Evolutionary conservation across 441 rosid genomes (phyloP).

Genomic region (Syzygium syzygioides): DNA sequence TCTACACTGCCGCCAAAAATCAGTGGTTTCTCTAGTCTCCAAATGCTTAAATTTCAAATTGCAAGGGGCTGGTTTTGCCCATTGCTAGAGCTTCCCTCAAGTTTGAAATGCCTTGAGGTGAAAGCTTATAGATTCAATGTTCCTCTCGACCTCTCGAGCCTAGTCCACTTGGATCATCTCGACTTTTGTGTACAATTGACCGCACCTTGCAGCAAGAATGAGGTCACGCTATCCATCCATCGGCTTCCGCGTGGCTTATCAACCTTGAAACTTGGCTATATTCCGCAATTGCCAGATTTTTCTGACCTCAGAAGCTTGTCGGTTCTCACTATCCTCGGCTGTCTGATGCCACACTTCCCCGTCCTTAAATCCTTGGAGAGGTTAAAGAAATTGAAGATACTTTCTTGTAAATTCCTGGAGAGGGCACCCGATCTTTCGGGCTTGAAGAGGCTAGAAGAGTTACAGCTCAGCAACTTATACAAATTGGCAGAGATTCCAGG

Average conservation of each 20-base stretch:
- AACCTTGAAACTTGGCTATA: background rate
- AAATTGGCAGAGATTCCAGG: background rate
- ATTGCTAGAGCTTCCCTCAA: no score
- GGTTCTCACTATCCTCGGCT: rapidly evolving
- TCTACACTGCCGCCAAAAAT: no score
- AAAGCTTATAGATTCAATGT: background rate
- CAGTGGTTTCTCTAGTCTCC: no score
- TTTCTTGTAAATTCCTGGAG: background rate
- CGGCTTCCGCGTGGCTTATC: background rate
- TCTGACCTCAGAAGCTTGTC: background rate
- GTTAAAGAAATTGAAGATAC: background rate
- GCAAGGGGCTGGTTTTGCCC: no score
- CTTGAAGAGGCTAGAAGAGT: background rate
- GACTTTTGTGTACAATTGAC: no score
- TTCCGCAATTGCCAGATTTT: background rate
- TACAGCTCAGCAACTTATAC: background rate
- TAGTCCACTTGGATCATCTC: background rate
- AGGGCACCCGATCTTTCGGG: background rate
- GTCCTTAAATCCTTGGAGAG: background rate
- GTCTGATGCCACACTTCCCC: background rate
- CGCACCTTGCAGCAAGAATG: no score
- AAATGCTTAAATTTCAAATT: no score
- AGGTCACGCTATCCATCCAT: no score
- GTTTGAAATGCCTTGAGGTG: background rate
- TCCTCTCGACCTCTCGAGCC: background rate